Evolutionary conservation across 495 filamentous ascomycete species (phyloP), one percentile per base, ranked within the genome.

Genomic region (Alectoria sarmentosa): DNA sequence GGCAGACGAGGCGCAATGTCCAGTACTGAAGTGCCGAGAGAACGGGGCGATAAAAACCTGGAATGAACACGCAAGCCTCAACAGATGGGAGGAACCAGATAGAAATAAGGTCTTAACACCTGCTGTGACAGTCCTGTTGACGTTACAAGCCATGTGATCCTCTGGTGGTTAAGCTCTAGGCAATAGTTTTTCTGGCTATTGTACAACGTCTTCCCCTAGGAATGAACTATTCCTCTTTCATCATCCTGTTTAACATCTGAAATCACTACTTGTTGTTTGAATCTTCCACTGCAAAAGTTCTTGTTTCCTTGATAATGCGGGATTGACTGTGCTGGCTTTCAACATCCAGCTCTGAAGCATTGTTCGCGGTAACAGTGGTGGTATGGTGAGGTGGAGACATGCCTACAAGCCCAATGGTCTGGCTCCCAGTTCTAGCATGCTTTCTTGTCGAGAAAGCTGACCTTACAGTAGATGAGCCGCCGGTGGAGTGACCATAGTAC

Each of bases 271-370:
- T 10, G 36, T 59, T 41, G 57, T 17, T 28, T 17, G 30, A 41
- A 10, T 15, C 36, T 8, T 59, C 57, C 26, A 59, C 57, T 11
- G 57, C 36, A 14, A 63, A 63, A 19, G 46, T 63, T 10, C 26
- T 63, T 5, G 36, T 63, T 39, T 63, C 61, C 14, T 32, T 63
- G 36, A 56, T 63, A 14, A 62, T 54, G 32, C 26, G 46, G 32
- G 46, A 32, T 14, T 32, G 61, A 34, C 61, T 63, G 46, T 55
- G 11, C 61, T 63, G 34, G 32, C 34, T 62, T 39, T 28, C 48
- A 38, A 26, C 23, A 28, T 63, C 61, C 21, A 36, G 32, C 13
- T 7, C 30, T 1, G 2, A 3, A 14, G 26, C 6, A 28, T 55
- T 15, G 8, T 38, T 52, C 21, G 49, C 48, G 15, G 36, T 63